Evolutionary conservation across 2,329 filamentous ascomycete genomes (phyloP), one percentile per base, ranked within the genome.

Genomic region (Cladosporium sphaerospermum): DNA sequence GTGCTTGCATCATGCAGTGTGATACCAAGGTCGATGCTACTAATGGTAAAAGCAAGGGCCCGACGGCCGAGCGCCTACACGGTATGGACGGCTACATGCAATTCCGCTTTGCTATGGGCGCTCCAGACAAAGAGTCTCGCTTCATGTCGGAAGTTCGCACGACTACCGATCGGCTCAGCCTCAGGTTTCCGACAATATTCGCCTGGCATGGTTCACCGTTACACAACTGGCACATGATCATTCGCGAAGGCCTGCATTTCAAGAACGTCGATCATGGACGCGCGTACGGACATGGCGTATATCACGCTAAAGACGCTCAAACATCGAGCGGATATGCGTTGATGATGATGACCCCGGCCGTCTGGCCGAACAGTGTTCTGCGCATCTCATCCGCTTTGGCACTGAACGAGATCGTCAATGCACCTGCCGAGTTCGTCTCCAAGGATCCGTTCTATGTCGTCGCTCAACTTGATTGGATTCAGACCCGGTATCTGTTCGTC

Each of bases 151-250:
- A 84, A 11, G 75, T 93, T 2, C 73, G 75, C 36, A 64, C 71
- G 4, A 75, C 76, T 19, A 67, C 70, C 2, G 54, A 62, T 13
- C 65, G 71, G 5, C 62, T 75, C 14, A 68, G 69, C 37, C 60
- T 75, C 43, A 59, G 69, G 55, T 74, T 81, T 59, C 86, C 87
- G 0, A 92, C 88, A 0, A 68, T 96, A 1, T 89, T 95, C 62
- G 89, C 88, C 0, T 96, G 87, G 84, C 91, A 96, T 67, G 91
- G 90, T 5, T 95, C 88, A 62, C 67, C 72, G 0, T 58, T 95
- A 3, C 59, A 68, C 3, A 96, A 95, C 62, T 96, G 91, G 91
- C 91, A 96, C 68, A 87, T 85, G 61, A 96, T 96, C 61, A 82
- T 96, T 57, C 82, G 90, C 32, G 82, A 86, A 55, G 90, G 91